These are phyloP conservation scores for Pleurotus citrinopileatus DNA, from an alignment of 768 basidiomycete species.

Conservation along the genomic window DNA sequence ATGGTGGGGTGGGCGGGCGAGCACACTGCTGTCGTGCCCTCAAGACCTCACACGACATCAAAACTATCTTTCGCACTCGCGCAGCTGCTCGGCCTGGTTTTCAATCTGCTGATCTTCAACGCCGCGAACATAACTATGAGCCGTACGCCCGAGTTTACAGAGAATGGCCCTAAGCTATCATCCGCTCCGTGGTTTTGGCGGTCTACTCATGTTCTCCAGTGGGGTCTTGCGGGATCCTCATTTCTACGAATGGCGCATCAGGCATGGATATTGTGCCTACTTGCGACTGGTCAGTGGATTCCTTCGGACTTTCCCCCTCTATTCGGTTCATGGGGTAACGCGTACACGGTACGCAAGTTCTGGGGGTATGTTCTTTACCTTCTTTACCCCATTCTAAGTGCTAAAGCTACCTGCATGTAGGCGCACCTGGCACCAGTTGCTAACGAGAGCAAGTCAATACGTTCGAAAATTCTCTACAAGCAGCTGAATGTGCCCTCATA, in stretches of 20 bases:
- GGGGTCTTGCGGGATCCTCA: background rate
- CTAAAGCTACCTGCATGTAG: conserved; percentile 12
- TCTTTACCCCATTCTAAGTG: background rate
- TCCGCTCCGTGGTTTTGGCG: background rate
- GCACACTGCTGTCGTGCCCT: background rate
- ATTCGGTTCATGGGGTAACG: conserved; percentile 24
- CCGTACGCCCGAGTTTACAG: background rate
- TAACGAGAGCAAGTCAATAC: conserved; percentile 10
- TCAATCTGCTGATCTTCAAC: background rate
- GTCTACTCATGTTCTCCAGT: background rate
- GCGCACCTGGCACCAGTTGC: conserved; percentile 27
- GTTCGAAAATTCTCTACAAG: background rate
- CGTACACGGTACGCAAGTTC: conserved; percentile 26
- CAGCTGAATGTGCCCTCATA: background rate
- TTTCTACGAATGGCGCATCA: background rate
- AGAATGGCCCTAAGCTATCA: background rate
- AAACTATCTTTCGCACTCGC: background rate
- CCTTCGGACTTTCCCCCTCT: conserved; percentile 26
- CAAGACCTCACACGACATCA: background rate
- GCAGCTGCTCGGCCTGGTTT: background rate
- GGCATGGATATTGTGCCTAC: background rate
- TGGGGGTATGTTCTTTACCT: conserved; percentile 25
- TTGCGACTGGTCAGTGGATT: background rate
- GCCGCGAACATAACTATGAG: background rate
- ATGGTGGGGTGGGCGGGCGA: background rate